Base-by-base conservation (phyloP, 176 grass and related monocot genomes). In the Thinopyrum elongatum region DNA sequence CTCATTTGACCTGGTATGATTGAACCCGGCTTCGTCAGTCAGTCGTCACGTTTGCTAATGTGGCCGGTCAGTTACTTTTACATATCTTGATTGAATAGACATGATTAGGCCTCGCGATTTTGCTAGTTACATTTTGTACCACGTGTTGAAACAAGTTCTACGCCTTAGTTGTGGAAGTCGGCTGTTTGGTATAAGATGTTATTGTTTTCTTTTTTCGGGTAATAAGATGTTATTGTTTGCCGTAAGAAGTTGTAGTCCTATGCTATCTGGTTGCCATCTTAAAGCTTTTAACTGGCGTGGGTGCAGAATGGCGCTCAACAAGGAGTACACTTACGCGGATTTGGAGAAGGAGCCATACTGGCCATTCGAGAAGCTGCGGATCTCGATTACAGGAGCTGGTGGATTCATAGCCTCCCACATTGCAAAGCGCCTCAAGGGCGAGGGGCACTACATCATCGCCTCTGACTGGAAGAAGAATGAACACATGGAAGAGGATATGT, bases 391-490 rank as follows among this genome's bases (percentile, higher is more conserved):
- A 0, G 93, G 93, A 81, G 93, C 93, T 28, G 93, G 93, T 0
- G 93, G 93, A 5, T 95, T 95, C 82, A 95, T 95, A 4, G 93
- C 86, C 14, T 95, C 93, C 7, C 93, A 92, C 82, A 89, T 92
- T 23, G 93, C 93, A 3, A 88, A 88, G 66, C 85, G 93, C 53
- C 79, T 95, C 34, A 92, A 95, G 83, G 74, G 83, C 1, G 93
- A 95, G 70, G 93, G 90, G 23, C 93, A 95, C 73, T 95, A 92
- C 74, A 87, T 95, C 53, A 89, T 95, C 16, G 93, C 93, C 53
- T 95, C 93, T 4, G 93, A 95, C 83, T 92, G 93, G 93, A 95
- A 95, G 93, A 92, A 90, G 77, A 95, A 95, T 2, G 93, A 92
- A 22, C 93, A 95, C 85, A 92, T 95, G 93, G 82, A 83, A 0